These are phyloP conservation scores for Anethum foeniculum DNA, from an alignment of 140 eudicot species.

Conservation along the genomic window DNA sequence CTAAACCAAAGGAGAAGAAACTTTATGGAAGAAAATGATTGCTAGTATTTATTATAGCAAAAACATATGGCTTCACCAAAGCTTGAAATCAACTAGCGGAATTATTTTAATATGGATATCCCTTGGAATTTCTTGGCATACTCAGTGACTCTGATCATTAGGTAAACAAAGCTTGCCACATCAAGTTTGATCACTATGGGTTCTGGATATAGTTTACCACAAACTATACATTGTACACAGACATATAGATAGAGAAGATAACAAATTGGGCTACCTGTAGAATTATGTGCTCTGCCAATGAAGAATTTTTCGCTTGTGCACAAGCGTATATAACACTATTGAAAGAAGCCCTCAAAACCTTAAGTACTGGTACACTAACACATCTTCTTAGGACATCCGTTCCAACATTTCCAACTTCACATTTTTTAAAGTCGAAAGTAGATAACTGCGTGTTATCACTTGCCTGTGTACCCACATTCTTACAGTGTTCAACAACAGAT, in stretches of 20 bases:
- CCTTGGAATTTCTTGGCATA: neutral
- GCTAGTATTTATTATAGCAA: neutral
- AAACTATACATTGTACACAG: neutral
- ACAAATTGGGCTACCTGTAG: conserved; percentile 46
- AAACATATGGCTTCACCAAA: neutral
- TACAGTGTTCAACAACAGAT: conserved; percentile 17
- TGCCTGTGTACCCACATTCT: conserved; percentile 10
- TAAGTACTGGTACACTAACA: conserved; percentile 19
- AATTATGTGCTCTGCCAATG: conserved; percentile 62
- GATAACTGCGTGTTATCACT: neutral
- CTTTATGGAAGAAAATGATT: neutral
- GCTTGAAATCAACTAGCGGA: neutral
- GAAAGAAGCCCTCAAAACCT: conserved; percentile 60
- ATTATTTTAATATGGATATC: neutral
- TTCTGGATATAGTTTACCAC: neutral
- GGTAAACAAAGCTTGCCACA: neutral
- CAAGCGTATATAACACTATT: conserved; percentile 62
- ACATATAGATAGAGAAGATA: neutral
- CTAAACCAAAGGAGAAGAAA: conserved; percentile 23
- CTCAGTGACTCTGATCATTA: neutral
- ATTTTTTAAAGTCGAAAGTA: conserved; percentile 14
- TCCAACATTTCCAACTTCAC: conserved; percentile 16
- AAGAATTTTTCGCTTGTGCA: conserved; percentile 30
- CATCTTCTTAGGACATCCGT: conserved; percentile 15
- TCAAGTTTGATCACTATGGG: neutral